Conservation (phyloP, 148 eudicot genomes). For the Polygonum maritimum region DNA sequence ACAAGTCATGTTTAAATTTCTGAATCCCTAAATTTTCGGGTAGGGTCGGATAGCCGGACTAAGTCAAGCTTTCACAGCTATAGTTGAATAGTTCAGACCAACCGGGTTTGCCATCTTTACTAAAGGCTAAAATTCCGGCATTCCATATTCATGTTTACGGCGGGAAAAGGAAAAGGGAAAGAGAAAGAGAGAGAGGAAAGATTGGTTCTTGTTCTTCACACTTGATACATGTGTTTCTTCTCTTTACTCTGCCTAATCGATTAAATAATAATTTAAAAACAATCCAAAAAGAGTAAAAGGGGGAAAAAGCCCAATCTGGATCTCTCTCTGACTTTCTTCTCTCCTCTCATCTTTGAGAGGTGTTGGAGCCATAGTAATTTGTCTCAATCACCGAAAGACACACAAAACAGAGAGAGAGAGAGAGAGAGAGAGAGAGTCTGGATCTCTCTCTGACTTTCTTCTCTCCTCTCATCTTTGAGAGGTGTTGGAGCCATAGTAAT, state of each 20-base stretch:
- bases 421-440: not conserved
- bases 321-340: slow-evolving; percentile 5
- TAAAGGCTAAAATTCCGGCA: not conserved
- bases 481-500: not conserved
- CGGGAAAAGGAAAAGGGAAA: not conserved
- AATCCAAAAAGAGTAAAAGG: not conserved
- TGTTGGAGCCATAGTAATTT: not conserved
- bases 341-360: not conserved
- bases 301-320: not conserved
- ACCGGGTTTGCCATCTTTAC: not conserved
- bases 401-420: not conserved
- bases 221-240: not conserved
- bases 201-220: slow-evolving; percentile 3
- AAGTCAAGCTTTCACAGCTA: too few relatives aligned
- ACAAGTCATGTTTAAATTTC: too few relatives aligned
- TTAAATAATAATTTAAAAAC: not conserved
- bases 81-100: not conserved
- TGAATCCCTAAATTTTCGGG: too few relatives aligned
- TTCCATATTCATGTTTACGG: not conserved
- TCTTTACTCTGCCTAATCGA: not conserved
- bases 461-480: not conserved
- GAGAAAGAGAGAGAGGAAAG: not conserved
- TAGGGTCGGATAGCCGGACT: too few relatives aligned
- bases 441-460: slow-evolving; percentile 4
- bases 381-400: slow-evolving; percentile 9